Conservation (phyloP, 1,139 yeast genomes). For the Taphrina pruni region DNA sequence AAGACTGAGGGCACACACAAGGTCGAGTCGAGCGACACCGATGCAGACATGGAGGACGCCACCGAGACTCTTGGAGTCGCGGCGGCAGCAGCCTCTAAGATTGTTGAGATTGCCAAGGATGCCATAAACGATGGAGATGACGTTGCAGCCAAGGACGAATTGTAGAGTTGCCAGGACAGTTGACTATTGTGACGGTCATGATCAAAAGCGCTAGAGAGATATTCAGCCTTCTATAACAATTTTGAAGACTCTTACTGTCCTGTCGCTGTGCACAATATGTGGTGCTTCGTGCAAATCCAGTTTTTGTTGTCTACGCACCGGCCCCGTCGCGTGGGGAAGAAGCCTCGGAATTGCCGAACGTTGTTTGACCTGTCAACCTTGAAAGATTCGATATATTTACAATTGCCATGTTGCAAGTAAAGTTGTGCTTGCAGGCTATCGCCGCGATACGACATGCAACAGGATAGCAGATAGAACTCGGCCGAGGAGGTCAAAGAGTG, state of each 20-base stretch:
- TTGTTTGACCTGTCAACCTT: neutral
- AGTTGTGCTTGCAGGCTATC: too few species aligned
- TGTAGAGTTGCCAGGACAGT: neutral
- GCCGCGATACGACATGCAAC: too few species aligned
- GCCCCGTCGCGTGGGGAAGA: neutral
- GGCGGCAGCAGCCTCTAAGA: constrained; percentile 45
- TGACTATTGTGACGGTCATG: neutral
- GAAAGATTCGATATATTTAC: neutral
- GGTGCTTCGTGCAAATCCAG: neutral
- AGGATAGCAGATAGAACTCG: too few species aligned
- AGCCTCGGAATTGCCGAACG: constrained; percentile 7
- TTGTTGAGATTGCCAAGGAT: constrained; percentile 48
- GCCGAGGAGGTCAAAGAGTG: too few species aligned
- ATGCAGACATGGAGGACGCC: constrained; percentile 35
- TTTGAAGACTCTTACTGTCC: neutral
- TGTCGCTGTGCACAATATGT: neutral
- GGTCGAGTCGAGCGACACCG: constrained; percentile 52
- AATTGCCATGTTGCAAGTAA: neutral
- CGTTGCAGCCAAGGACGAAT: constrained; percentile 18
- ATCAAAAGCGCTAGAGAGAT: neutral
- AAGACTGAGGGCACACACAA: constrained; percentile 66
- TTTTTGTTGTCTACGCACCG: neutral
- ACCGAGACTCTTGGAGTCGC: constrained; percentile 36
- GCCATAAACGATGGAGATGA: constrained; percentile 21
- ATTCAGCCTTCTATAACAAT: neutral